Evolutionary conservation across 805 yeast species (phyloP), one percentile per base, ranked within the genome.

Genomic region (Schwanniomyces vanrijiae): DNA sequence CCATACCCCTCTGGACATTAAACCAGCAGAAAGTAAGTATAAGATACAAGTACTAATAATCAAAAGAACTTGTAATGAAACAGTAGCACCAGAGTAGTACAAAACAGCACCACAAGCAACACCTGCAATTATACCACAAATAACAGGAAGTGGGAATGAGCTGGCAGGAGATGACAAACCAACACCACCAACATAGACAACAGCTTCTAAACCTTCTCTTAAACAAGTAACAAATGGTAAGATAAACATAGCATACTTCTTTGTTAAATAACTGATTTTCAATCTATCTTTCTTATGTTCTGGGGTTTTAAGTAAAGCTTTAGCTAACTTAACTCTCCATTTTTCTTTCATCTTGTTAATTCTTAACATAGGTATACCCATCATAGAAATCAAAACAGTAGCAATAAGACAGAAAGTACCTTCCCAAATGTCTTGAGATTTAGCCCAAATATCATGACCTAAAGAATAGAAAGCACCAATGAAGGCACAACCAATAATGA

Each of bases 321-420:
- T 79, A 25, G 97, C 97, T 64, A 92, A 88, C 74, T 92, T 92
- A 55, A 90, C 77, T 76, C 97, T 83, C 99, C 99, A 92, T 74
- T 92, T 92, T 56, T 83, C 92, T 73, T 90, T 90, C 96, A 91
- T 89, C 76, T 91, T 90, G 76, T 91, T 91, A 68, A 92, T 79
- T 71, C 98, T 83, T 62, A 92, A 80, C 96, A 92, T 88, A 47
- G 97, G 96, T 61, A 92, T 80, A 66, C 99, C 98, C 97, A 92
- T 91, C 58, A 86, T 59, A 10, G 97, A 81, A 62, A 92, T 92
- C 82, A 92, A 81, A 40, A 88, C 73, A 0, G 96, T 82, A 2
- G 98, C 99, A 66, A 92, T 83, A 55, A 92, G 72, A 70, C 95
- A 88, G 65, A 92, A 90, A 48, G 89, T 76, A 74, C 97, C 98